Base-by-base conservation (phyloP, 306 rosid genomes). In the Corylus americana region DNA sequence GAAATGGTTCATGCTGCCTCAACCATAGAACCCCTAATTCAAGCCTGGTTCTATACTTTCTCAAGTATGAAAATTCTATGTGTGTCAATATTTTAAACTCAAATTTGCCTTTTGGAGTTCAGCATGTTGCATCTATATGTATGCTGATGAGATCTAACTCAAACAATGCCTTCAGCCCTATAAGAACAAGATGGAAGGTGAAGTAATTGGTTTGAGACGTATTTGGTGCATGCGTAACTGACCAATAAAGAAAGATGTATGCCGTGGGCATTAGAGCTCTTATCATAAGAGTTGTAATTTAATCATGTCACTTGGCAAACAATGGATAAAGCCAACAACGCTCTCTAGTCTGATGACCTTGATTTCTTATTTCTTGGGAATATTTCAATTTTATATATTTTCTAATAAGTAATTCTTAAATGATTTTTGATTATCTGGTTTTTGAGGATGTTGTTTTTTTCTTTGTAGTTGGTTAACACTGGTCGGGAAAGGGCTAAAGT, bases 401-500 rank as follows among this genome's bases (percentile, higher is more conserved):
- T 57, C 51, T 58, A 69, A 68, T 18, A 68, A 39, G 27, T 68
- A 18, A 42, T 8, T n/a, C 42, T n/a, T n/a, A 39, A 22, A 29
- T 39, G 72, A 31, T 64, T 35, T 74, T 55, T 54, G 31, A 53
- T 70, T 71, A n/a, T 64, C 73, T 82, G 66, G 44, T 17, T 67
- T 42, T 77, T 27, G 53, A 54, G 71, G 29, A 11, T 47, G 50
- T 63, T 64, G 64, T 71, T 84, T 84, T 42, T 84, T 77, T 79
- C 78, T 87, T 76, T 88, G 84, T 71, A 95, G 99, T 87, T 95
- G 88, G 99, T 87, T 70, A 95, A 95, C 83, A 95, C 98, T 25
- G 99, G 99, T 55, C 89, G 85, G 81, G 99, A 95, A 87, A 92
- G 99, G 78, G 99, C 99, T 42, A 95, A 93, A 95, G 99, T 95